These are phyloP conservation scores for Penicillium dipodomyicola DNA, from an alignment of 495 filamentous ascomycete species.

Conservation along the genomic window DNA sequence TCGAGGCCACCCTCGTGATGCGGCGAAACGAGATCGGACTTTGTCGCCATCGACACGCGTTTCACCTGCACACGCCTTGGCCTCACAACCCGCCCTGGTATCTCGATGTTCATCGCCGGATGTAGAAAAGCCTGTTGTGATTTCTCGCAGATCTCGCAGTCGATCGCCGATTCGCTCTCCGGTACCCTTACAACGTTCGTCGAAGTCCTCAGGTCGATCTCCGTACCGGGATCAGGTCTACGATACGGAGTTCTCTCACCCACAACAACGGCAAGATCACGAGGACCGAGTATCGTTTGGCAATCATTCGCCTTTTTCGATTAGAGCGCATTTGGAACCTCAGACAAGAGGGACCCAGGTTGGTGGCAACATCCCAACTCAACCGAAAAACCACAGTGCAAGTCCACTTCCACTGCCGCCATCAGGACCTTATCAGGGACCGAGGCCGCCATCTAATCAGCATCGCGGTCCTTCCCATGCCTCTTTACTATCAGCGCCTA, in stretches of 20 bases:
- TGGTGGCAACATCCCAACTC: conserved; percentile 28
- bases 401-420: conserved; percentile 44
- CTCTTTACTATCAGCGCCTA: conserved; percentile 57
- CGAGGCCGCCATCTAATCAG: conserved; percentile 46
- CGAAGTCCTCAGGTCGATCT: conserved; percentile 11
- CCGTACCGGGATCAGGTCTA: conserved; percentile 15
- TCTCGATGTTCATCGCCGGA: conserved; percentile 34
- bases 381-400: conserved; percentile 36
- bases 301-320: neutral
- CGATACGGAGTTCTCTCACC: neutral
- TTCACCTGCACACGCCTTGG: conserved; percentile 25
- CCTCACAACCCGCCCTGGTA: conserved; percentile 22
- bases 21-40: conserved; percentile 10
- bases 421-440: conserved; percentile 46
- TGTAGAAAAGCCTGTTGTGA: conserved; percentile 20
- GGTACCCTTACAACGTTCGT: conserved; percentile 13
- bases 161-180: conserved; percentile 21
- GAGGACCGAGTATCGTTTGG: neutral
- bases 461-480: conserved; percentile 46
- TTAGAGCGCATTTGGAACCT: conserved; percentile 1
- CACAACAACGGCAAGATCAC: neutral
- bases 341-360: conserved; percentile 15
- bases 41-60: conserved; percentile 14
- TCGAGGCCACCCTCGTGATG: conserved; percentile 9
- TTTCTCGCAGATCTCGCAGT: conserved; percentile 14